These are phyloP conservation scores for Apiospora marii DNA, from an alignment of 2,329 filamentous ascomycete species.

Conservation along the genomic window DNA sequence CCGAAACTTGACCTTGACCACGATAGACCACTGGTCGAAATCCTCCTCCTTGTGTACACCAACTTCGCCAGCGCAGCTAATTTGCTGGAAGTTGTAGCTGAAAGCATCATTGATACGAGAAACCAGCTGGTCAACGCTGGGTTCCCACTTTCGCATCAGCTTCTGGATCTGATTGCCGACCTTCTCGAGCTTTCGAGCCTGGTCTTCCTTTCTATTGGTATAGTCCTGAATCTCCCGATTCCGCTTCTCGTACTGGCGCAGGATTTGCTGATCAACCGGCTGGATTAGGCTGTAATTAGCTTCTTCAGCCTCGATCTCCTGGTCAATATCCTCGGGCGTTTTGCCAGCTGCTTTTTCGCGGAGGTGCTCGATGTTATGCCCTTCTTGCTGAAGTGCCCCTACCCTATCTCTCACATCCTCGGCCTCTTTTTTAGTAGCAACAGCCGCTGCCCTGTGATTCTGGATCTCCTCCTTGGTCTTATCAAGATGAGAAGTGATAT, in stretches of 20 bases:
- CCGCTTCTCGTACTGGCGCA: slow-evolving; percentile 80
- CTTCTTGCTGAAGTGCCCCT: slow-evolving; percentile 39
- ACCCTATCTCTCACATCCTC: slow-evolving; percentile 49
- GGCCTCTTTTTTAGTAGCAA: slow-evolving; percentile 45
- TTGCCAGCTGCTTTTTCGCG: slow-evolving; percentile 55
- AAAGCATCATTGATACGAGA: slow-evolving; percentile 88
- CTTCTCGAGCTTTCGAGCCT: slow-evolving; percentile 61
- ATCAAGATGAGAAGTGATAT: slow-evolving; percentile 63
- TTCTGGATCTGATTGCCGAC: slow-evolving; percentile 67
- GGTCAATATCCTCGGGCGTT: slow-evolving; percentile 69
- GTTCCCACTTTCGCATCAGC: slow-evolving; percentile 81
- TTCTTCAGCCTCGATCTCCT: slow-evolving; percentile 76
- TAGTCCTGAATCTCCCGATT: slow-evolving; percentile 73
- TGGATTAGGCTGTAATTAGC: slow-evolving; percentile 83
- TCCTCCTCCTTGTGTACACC: slow-evolving; percentile 88
- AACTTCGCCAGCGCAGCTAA: slow-evolving; percentile 93
- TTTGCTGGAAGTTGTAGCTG: slow-evolving; percentile 90
- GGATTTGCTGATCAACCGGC: slow-evolving; percentile 75
- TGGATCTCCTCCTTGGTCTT: slow-evolving; percentile 51
- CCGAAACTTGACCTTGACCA: slow-evolving; percentile 96
- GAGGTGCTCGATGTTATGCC: slow-evolving; percentile 50
- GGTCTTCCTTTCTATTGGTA: slow-evolving; percentile 62
- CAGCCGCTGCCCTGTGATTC: slow-evolving; percentile 48
- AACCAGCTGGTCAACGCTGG: slow-evolving; percentile 79
- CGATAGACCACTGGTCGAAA: slow-evolving; percentile 92